Evolutionary conservation across 768 basidiomycete species (phyloP), one percentile per base, ranked within the genome.

Genomic region (Termitomyces sp.): DNA sequence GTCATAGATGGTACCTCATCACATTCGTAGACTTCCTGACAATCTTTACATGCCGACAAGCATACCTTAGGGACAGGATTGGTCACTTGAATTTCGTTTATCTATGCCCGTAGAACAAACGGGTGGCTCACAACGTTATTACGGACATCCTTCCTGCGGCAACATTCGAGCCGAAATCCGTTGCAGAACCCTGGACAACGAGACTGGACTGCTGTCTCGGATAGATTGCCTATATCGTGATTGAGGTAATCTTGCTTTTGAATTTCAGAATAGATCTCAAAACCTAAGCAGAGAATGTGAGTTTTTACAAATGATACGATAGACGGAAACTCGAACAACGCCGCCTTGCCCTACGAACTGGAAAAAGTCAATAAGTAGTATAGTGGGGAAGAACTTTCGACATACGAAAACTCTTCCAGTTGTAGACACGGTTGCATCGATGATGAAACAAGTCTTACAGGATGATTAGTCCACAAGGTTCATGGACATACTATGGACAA

Each of bases 41-140:
- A 41, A 23, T 52, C 51, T 29, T 48, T 49, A 18, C 56, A 56
- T 7, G 56, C 56, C 5, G 56, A 52, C 2, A 56, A 12, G 20
- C 45, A 56, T 25, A 56, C 13, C 56, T 49, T n/a, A 2, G n/a
- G n/a, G n/a, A 12, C 0, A n/a, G 16, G 7, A 12, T 22, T 3
- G 3, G 3, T 12, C 7, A 22, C n/a, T n/a, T 39, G 10, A 11
- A 5, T 22, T 12, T 16, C 13, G n/a, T 10, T 29, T 22, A 10
- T 38, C 9, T 3, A 25, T 0, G 32, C 18, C 12, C 10, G n/a
- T 1, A 12, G 31, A 18, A 11, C 22, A n/a, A n/a, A n/a, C n/a
- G 3, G n/a, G 13, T 12, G 10, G 22, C 53, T 33, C 25, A 49
- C 53, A 13, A 54, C 29, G n/a, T 48, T 54, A 29, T 54, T 54